Conservation (phyloP, 441 rosid genomes). For the Corymbia calophylla region DNA sequence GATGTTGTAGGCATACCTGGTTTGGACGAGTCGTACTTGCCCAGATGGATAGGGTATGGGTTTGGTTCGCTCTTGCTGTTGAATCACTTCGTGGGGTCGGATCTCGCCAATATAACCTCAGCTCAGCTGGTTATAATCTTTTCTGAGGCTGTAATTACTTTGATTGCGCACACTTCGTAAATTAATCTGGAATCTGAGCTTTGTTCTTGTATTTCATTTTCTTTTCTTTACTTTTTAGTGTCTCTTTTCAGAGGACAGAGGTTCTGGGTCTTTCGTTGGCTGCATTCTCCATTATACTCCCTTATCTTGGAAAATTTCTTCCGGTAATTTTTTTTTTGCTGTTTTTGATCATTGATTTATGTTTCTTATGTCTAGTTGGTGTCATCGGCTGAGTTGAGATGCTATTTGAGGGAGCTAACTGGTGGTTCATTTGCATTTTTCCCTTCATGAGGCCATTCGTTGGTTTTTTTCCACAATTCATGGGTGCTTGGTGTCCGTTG, state of each 20-base stretch:
- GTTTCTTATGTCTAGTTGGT: neutral
- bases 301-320: slow-evolving; percentile 78
- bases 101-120: slow-evolving; percentile 23
- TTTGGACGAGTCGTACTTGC: slow-evolving; percentile 80
- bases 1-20: slow-evolving; percentile 63
- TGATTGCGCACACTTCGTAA: neutral
- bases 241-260: slow-evolving; percentile 56
- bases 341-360: neutral
- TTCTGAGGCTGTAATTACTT: neutral
- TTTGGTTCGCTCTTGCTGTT: slow-evolving; percentile 75
- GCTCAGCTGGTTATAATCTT: slow-evolving; percentile 50
- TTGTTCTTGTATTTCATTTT: no score
- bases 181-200: neutral
- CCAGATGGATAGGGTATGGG: slow-evolving; percentile 90
- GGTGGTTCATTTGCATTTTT: neutral
- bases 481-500: neutral
- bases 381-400: neutral
- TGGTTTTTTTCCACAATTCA: neutral
- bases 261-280: slow-evolving; percentile 73
- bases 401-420: neutral
- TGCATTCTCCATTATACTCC: slow-evolving; percentile 69
- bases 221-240: neutral
- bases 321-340: slow-evolving; percentile 30
- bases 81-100: slow-evolving; percentile 62
- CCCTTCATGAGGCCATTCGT: neutral